Evolutionary conservation across 495 filamentous ascomycete genomes (phyloP).

Genomic region (Penicillium lividum): DNA sequence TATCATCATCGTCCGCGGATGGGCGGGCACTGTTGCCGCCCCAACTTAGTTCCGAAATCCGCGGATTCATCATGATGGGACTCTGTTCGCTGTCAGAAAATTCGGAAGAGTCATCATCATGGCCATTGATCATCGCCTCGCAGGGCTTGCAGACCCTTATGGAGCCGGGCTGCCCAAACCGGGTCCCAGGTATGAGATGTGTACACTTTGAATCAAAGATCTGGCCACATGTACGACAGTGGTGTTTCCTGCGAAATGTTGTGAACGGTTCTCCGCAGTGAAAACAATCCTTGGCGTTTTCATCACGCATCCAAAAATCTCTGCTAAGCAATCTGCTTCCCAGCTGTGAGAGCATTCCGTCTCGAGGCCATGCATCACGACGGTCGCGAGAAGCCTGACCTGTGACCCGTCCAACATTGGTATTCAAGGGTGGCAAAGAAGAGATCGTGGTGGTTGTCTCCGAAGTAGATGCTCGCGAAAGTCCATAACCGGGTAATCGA

Average conservation of each 20-base stretch:
- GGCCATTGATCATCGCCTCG: constrained; percentile 84
- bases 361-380: constrained; percentile 22
- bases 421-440: constrained; percentile 37
- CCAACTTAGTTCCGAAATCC: constrained; percentile 37
- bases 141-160: constrained; percentile 95
- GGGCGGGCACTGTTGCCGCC: constrained; percentile 29
- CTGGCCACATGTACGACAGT: constrained; percentile 89
- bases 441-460: constrained; percentile 33
- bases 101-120: constrained; percentile 88
- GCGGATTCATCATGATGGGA: constrained; percentile 42
- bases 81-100: constrained; percentile 75
- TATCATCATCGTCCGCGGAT: constrained; percentile 44
- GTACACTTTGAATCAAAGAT: constrained; percentile 99
- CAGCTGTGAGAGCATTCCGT: constrained; percentile 52
- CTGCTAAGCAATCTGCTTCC: constrained; percentile 83
- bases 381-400: constrained; percentile 22
- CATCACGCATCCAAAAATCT: constrained; percentile 99
- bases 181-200: constrained; percentile 76
- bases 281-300: constrained; percentile 97
- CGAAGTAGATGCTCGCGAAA: constrained; percentile 38
- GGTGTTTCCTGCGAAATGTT: constrained; percentile 94
- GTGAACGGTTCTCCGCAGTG: constrained; percentile 86
- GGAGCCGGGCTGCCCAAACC: constrained; percentile 83
- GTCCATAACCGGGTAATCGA: constrained; percentile 37
- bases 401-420: constrained; percentile 23